Percentiles rank a stretch among this genome's conserved stretches.
phyloP scores from a whole-genome alignment of 192 early-diverging fungal genomes.

The Mortierella antarctica region DNA sequence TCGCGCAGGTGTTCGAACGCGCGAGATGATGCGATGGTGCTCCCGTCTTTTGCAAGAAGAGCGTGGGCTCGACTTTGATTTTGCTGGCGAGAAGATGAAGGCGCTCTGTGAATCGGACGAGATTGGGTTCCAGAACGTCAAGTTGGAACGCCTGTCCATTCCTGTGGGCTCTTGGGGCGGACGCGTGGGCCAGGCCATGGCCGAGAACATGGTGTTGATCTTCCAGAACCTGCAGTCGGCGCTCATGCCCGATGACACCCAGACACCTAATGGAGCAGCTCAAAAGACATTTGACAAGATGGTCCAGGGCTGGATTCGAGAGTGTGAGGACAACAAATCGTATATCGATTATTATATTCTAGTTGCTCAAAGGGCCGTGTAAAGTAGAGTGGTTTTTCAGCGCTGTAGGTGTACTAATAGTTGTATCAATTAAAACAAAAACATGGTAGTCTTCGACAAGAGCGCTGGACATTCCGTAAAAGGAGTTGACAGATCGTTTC shows the following conservation, averaged over 20 bases:
- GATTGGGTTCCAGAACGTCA: slow-evolving; percentile 44
- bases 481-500: no score
- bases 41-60: slow-evolving; percentile 46
- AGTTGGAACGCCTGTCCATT: slow-evolving; percentile 47
- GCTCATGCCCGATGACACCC: slow-evolving; percentile 12
- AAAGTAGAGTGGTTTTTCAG: no score
- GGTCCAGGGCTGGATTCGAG: slow-evolving; percentile 50
- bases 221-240: slow-evolving; percentile 48
- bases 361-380: slow-evolving; percentile 19
- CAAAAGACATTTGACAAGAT: slow-evolving; percentile 41
- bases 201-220: slow-evolving; percentile 53
- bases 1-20: slow-evolving; percentile 27
- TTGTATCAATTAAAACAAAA: no score
- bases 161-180: slow-evolving; percentile 52
- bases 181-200: slow-evolving; percentile 46
- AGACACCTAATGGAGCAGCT: neutral
- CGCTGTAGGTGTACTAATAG: no score
- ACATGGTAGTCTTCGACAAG: no score
- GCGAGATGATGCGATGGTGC: slow-evolving; percentile 53
- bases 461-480: no score
- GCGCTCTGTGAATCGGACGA: slow-evolving; percentile 34
- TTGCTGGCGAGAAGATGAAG: slow-evolving; percentile 52
- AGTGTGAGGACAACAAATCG: slow-evolving; percentile 46
- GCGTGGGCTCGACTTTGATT: slow-evolving; percentile 49
- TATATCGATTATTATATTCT: slow-evolving; percentile 50